Base-by-base conservation (phyloP, 129 eudicot genomes). In the Saussurea involucrata region DNA sequence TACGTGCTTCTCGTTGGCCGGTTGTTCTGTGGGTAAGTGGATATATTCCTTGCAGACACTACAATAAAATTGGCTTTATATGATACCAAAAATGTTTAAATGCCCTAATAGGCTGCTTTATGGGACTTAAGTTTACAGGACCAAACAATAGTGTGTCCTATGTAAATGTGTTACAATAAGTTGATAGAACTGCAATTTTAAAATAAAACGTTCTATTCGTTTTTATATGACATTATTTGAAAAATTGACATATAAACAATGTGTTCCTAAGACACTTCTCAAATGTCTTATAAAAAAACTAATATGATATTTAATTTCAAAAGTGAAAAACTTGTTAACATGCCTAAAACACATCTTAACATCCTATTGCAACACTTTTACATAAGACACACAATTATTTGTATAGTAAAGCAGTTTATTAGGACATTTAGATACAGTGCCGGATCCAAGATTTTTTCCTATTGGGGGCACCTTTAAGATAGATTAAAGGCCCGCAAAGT, bases 1-100 rank as follows among this genome's bases (percentile, higher is more conserved):
- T 73, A 80, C 33, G 75, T 85, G 69, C 92, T 88, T 71, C 84
- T 88, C 13, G 76, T 85, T 57, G 92, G 92, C 24, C 89, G 92
- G 12, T 81, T 88, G 28, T 85, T 85, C 44, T 88, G 92, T 28
- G 92, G 92, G 92, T 85, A 85, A 74, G 91, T 29, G 5, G 8
- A 42, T 76, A 37, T 64, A 58, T 42, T 33, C 40, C 55, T 71
- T 10, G 36, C 60, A 55, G 18, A 15, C 44, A 76, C 18, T n/a
- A 2, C 73, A 68, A 53, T 53, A 15, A 53, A 53, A 53, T 17
- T 22, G 3, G 7, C 9, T 53, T 53, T 53, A 49, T 49, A 49
- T 49, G 58, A 15, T 8, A 4, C 0, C 1, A 49, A 15, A 49
- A 15, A 49, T 13, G 21, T 49, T 49, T 49, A 49, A 13, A 49